Percentiles rank a stretch among this genome's conserved stretches.
Conservation (phyloP, 768 basidiomycete species). For the Tricholoma bakamatsutake region DNA sequence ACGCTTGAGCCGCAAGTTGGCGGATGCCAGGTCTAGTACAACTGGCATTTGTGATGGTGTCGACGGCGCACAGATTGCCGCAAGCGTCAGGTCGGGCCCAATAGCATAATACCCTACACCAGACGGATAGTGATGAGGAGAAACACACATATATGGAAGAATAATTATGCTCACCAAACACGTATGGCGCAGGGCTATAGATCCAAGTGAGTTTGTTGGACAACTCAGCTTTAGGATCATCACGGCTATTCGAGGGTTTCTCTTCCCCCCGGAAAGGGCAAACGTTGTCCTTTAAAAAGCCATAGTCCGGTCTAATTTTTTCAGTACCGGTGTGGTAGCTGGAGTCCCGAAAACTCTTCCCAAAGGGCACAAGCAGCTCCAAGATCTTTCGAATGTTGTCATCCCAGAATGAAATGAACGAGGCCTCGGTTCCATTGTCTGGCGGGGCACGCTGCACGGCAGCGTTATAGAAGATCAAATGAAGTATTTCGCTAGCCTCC, state of each 20-base stretch:
- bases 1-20: too few species aligned
- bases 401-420: background rate
- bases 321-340: background rate
- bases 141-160: too few species aligned
- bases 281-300: background rate
- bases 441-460: background rate
- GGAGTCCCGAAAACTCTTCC: background rate
- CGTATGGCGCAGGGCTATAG: background rate
- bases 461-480: background rate
- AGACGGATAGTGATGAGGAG: too few species aligned
- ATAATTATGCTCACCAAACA: background rate
- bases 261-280: background rate
- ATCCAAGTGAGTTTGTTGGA: background rate
- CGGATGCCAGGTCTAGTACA: too few species aligned
- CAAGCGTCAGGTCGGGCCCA: background rate
- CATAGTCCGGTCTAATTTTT: background rate
- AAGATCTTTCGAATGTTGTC: background rate
- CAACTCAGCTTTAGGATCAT: background rate
- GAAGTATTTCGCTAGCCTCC: background rate
- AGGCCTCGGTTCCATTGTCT: background rate
- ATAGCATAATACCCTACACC: background rate
- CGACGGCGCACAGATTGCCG: too few species aligned
- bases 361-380: slow-evolving; percentile 1
- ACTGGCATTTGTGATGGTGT: too few species aligned
- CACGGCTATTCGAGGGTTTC: background rate